These are phyloP conservation scores for Glycyrrhiza uralensis DNA, from an alignment of 306 rosid genomes.

Conservation along the genomic window DNA sequence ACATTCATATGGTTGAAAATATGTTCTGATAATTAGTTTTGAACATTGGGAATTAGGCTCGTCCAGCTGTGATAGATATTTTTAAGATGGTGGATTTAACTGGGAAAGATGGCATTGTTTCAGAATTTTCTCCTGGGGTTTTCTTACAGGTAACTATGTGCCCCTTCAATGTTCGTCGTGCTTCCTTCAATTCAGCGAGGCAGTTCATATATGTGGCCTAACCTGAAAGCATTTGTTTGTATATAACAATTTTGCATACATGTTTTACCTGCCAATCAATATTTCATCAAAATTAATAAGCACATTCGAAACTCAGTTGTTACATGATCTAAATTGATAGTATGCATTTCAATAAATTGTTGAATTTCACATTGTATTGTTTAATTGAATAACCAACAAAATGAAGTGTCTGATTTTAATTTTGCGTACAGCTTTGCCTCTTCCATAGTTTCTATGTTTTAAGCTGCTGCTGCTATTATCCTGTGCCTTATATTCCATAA, in stretches of 20 bases:
- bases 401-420: not conserved
- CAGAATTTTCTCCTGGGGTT: slow-evolving; percentile 85
- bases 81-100: slow-evolving; percentile 70
- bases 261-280: slow-evolving; percentile 7
- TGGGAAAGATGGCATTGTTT: slow-evolving; percentile 84
- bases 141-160: slow-evolving; percentile 72
- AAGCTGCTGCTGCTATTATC: not conserved
- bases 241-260: not conserved
- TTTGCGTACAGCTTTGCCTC: not conserved
- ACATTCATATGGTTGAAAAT: slow-evolving; percentile 1
- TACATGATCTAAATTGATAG: not conserved
- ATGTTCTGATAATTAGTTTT: slow-evolving; percentile 26
- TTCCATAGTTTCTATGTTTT: slow-evolving; percentile 10
- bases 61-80: slow-evolving; percentile 72
- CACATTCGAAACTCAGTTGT: not conserved
- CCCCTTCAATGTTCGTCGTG: not conserved
- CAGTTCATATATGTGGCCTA: slow-evolving; percentile 5
- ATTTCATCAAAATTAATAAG: slow-evolving; percentile 9
- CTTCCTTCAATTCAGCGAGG: slow-evolving; percentile 10
- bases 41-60: slow-evolving; percentile 60
- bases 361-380: not conserved
- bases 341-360: not conserved
- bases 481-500: slow-evolving; percentile 18
- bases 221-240: slow-evolving; percentile 17
- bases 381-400: not conserved